Evolutionary conservation across 2,329 filamentous ascomycete genomes (phyloP).

Genomic region (Zymoseptoria crescenta): DNA sequence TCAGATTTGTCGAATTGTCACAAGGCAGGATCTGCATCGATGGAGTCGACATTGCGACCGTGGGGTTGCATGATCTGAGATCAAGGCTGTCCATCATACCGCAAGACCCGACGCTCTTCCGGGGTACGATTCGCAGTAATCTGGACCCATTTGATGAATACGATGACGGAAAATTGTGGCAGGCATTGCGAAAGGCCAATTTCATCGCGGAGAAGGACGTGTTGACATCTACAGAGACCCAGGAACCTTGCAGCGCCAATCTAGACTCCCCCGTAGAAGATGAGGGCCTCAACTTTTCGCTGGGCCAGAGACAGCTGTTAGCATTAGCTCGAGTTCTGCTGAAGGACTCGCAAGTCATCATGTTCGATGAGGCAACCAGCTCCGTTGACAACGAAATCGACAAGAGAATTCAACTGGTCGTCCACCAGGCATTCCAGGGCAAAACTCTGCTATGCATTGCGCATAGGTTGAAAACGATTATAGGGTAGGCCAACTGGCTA

Average conservation of each 20-base stretch:
- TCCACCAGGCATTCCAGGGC: slow-evolving; percentile 8
- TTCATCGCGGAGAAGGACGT: slow-evolving; percentile 49
- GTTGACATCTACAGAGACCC: slow-evolving; percentile 27
- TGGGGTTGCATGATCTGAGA: slow-evolving; percentile 62
- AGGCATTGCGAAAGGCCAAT: slow-evolving; percentile 54
- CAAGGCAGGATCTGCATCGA: slow-evolving; percentile 63
- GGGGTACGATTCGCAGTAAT: slow-evolving; percentile 67
- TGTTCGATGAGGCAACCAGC: slow-evolving; percentile 64
- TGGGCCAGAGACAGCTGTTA: slow-evolving; percentile 87
- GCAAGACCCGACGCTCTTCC: slow-evolving; percentile 74
- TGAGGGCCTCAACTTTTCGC: slow-evolving; percentile 84
- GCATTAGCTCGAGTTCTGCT: slow-evolving; percentile 78
- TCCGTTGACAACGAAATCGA: slow-evolving; percentile 81
- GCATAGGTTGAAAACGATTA: slow-evolving; percentile 72
- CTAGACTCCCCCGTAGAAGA: slow-evolving; percentile 78
- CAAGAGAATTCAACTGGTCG: slow-evolving; percentile 65
- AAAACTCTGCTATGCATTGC: slow-evolving; percentile 24
- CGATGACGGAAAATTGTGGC: slow-evolving; percentile 59
- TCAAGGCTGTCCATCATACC: slow-evolving; percentile 74
- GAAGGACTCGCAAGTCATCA: slow-evolving; percentile 76
- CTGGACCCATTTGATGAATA: slow-evolving; percentile 69
- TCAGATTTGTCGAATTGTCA: slow-evolving; percentile 35
- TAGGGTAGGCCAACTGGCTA: slow-evolving; percentile 35
- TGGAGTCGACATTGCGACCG: slow-evolving; percentile 64
- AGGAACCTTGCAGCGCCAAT: slow-evolving; percentile 52